Percentiles rank a stretch among this genome's conserved stretches.
These are phyloP conservation scores for Artemisia tridentata DNA, from an alignment of 129 eudicot genomes.

Conservation along the genomic window DNA sequence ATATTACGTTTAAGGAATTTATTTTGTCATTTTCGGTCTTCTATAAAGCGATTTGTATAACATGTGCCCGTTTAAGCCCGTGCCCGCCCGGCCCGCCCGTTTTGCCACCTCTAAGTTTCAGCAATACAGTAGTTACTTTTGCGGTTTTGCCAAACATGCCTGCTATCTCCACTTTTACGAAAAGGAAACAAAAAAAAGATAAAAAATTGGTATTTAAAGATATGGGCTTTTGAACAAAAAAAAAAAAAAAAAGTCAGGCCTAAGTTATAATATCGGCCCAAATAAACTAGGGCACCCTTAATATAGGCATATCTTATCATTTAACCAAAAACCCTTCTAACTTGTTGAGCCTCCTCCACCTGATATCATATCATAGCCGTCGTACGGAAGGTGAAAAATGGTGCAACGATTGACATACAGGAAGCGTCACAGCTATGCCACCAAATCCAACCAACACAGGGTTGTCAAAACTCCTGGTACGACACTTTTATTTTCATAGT, in stretches of 20 bases:
- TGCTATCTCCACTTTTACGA: too few relatives aligned
- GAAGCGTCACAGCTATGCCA: constrained; percentile 64
- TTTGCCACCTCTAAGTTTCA: too few relatives aligned
- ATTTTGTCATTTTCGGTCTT: too few relatives aligned
- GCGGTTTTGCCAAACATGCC: too few relatives aligned
- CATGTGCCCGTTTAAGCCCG: too few relatives aligned
- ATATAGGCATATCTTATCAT: constrained; percentile 17
- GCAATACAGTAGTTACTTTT: too few relatives aligned
- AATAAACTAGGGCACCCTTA: constrained; percentile 35
- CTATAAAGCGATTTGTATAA: too few relatives aligned
- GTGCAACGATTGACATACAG: constrained; percentile 62
- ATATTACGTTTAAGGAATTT: too few relatives aligned
- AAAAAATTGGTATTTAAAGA: too few relatives aligned
- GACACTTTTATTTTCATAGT: background rate
- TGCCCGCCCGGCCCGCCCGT: too few relatives aligned
- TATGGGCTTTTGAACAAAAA: background rate
- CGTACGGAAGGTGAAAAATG: constrained; percentile 25
- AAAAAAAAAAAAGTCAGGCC: background rate
- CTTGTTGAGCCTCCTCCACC: constrained; percentile 19
- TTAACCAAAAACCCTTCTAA: background rate
- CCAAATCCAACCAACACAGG: constrained; percentile 65
- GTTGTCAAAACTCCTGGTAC: constrained; percentile 80
- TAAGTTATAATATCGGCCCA: constrained; percentile 13
- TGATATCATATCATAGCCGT: background rate
- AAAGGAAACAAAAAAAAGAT: too few relatives aligned